Conservation (phyloP, 2,329 filamentous ascomycete species). For the Hansfordia pulvinata region DNA sequence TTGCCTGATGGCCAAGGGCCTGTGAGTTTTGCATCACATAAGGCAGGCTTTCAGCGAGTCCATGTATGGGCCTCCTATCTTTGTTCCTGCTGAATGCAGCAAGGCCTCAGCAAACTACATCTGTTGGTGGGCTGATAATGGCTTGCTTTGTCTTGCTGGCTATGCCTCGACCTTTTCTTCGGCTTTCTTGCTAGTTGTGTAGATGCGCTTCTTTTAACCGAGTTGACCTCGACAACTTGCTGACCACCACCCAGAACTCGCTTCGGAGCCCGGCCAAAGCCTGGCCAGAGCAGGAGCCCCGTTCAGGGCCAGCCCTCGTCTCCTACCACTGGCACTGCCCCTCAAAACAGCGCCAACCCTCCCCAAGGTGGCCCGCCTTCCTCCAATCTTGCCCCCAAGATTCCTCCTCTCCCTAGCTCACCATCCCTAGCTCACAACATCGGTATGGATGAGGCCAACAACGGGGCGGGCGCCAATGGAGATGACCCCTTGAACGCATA, state of each 20-base stretch:
- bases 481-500: constrained; percentile 46
- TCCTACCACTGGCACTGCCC: too few species aligned
- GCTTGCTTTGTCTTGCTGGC: too few species aligned
- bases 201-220: too few species aligned
- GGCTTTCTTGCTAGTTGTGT: too few species aligned
- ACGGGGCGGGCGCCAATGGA: constrained; percentile 28
- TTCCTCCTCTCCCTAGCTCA: constrained; percentile 48
- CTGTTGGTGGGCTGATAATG: too few species aligned
- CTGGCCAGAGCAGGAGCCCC: constrained; percentile 36
- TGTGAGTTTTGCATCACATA: too few species aligned
- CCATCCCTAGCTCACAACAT: constrained; percentile 53
- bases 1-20: too few species aligned
- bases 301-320: constrained; percentile 33
- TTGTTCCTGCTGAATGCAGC: too few species aligned
- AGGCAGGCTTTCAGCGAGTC: too few species aligned
- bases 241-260: constrained; percentile 30
- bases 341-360: too few species aligned
- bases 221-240: constrained; percentile 9
- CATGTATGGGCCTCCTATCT: too few species aligned
- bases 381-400: constrained; percentile 37
- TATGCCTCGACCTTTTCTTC: constrained; percentile 2
- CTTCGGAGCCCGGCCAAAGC: constrained; percentile 40
- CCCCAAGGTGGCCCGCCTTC: constrained; percentile 37
- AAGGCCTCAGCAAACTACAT: too few species aligned
- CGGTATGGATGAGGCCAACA: constrained; percentile 48